Base-by-base conservation (phyloP, 2,329 filamentous ascomycete species). In the Lasiodiplodia sp. region DNA sequence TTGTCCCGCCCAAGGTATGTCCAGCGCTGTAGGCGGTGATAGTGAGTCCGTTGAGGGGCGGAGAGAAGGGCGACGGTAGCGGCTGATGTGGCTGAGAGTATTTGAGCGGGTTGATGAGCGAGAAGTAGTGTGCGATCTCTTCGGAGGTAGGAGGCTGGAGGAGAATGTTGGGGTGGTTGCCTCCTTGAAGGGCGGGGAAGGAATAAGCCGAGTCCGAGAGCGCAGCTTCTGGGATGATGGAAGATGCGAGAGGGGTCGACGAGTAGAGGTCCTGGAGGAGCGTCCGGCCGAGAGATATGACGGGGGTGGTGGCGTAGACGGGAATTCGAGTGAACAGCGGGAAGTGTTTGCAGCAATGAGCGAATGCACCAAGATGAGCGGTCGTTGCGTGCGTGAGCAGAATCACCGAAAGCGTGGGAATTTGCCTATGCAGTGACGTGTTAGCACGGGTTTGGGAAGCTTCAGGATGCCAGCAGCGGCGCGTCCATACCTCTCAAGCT, bases 21-120 rank as follows among this genome's bases (percentile, higher is more conserved):
- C 96, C 96, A 8, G 96, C 94, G 80, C 96, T 97, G 82, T 98
- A 98, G 0, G 96, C 96, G 0, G 96, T 99, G 72, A 99, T 92
- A 2, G 93, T 97, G 21, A 99, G 87, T 4, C 94, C 94, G 73
- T 96, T 94, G 18, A 97, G 85, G 0, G 95, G 92, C 4, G 94
- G 93, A 2, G 94, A 96, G 76, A 94, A 96, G 0, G 94, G 91
- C 5, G 94, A 96, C 0, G 92, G 89, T 1, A 94, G 85, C 1
- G 96, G 95, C 75, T 97, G 93, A 76, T 97, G 94, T 2, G 96
- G 94, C 78, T 99, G 96, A 1, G 94, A 97, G 82, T 98, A 99
- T 81, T 98, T 98, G 44, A 99, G 85, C 1, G 94, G 91, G 71
- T 96, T 93, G 72, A 99, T 94, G 11, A 93, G 86, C 25, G 92